Evolutionary conservation across 257 asterid genomes (phyloP).

Genomic region (Fraxinus americana): DNA sequence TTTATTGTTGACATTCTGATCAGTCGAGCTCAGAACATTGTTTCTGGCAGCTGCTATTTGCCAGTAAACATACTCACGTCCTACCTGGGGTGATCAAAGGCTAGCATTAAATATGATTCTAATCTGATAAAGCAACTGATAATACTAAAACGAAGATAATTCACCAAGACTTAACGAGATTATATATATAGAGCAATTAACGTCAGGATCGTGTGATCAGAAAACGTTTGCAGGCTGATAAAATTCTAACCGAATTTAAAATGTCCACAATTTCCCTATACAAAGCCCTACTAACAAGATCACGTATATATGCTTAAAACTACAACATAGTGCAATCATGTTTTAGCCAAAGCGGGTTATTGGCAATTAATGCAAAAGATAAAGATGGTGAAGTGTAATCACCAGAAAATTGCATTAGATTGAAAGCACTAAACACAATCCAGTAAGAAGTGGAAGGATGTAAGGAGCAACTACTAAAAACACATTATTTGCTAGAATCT

Average conservation of each 20-base stretch:
- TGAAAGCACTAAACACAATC: neutral
- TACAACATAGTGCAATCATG: neutral
- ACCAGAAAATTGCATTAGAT: neutral
- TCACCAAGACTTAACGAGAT: constrained; percentile 14
- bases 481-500: neutral
- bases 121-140: constrained; percentile 1
- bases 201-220: neutral
- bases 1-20: constrained; percentile 22
- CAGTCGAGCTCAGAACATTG: constrained; percentile 32
- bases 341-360: neutral
- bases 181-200: neutral
- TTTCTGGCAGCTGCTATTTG: constrained; percentile 48
- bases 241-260: neutral
- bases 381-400: neutral
- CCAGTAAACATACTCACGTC: constrained; percentile 75
- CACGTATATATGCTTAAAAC: neutral
- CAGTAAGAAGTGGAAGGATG: neutral
- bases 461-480: neutral
- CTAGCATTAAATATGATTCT: constrained; percentile 16
- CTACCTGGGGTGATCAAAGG: constrained; percentile 49
- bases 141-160: neutral
- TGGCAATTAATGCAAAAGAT: neutral
- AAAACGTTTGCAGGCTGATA: neutral
- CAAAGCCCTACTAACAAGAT: neutral
- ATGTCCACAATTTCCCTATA: neutral